These are phyloP conservation scores for Ilex aquifolium DNA, from an alignment of 257 asterid genomes.

Conservation along the genomic window DNA sequence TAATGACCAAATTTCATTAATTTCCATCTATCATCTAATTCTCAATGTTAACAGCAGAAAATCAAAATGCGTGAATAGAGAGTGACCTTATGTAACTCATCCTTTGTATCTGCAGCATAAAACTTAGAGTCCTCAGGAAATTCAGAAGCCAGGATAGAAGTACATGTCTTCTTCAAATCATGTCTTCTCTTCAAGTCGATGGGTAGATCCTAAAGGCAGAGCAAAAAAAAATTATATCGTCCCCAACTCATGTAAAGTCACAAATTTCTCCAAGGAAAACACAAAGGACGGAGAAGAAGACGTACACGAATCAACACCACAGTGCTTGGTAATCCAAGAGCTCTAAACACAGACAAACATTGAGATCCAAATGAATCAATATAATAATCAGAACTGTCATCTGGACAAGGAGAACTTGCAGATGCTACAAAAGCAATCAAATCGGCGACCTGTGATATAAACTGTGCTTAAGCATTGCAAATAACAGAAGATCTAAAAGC, in stretches of 20 bases:
- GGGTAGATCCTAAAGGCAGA: conserved; percentile 61
- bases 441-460: conserved; percentile 71
- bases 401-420: conserved; percentile 43
- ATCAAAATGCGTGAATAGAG: too few species aligned
- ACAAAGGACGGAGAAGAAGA: conserved; percentile 8
- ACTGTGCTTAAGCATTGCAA: neutral
- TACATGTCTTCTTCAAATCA: conserved; percentile 64
- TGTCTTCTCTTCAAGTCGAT: conserved; percentile 55
- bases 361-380: conserved; percentile 90
- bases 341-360: conserved; percentile 83
- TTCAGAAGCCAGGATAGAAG: conserved; percentile 64
- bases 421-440: conserved; percentile 96
- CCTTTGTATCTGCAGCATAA: conserved; percentile 75
- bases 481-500: neutral
- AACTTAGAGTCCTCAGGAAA: conserved; percentile 92
- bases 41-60: too few species aligned
- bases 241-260: neutral
- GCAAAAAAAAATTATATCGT: neutral
- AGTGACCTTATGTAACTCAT: conserved; percentile 82
- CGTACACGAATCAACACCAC: conserved; percentile 85
- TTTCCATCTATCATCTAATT: too few species aligned
- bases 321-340: conserved; percentile 93
- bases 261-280: neutral
- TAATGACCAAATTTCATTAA: neutral
- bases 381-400: conserved; percentile 29